Evolutionary conservation across 176 grass and related monocot species (phyloP), one percentile per base, ranked within the genome.

Genomic region (Oryza rufipogon): DNA sequence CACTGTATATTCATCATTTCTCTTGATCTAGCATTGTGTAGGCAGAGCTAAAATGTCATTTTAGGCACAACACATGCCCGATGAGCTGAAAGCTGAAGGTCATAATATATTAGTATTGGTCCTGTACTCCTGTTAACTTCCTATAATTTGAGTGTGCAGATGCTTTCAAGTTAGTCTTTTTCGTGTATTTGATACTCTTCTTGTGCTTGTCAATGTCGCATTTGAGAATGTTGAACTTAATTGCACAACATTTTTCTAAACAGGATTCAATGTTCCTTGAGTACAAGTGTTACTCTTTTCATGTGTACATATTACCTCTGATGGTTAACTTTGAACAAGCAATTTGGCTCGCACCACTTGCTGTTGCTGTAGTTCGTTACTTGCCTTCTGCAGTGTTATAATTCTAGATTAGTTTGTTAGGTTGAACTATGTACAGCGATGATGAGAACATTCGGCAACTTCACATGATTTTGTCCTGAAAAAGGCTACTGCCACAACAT

Each of bases 401-500:
- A 68, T 58, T 58, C 54, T 38, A 2, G 0, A 41, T 11, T 69
- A 16, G 51, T 75, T 44, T 49, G 26, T 68, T 74, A 19, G 10
- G 56, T 66, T 51, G 25, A 47, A 72, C 8, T 48, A 41, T 71
- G 17, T 17, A 17, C 7, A 1, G 23, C 65, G 51, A 28, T 48
- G 51, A 34, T 74, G 70, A 82, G 33, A 83, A 48, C 54, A 26
- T 6, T 1, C 54, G 58, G 67, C 13, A 74, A 74, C 54, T 20
- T 42, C n/a, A 56, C 32, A 81, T 74, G 30, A 32, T 64, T 23
- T 49, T 56, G 17, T 45, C 38, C 36, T 63, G 71, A 56, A 81
- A 81, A 73, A 67, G n/a, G 26, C 70, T 71, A 72, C 2, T 77
- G 17, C 67, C 64, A 64, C 48, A 63, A 71, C 14, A 72, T 70